Conservation (phyloP, 2,329 filamentous ascomycete species). For the Penicillium capsulatum region DNA sequence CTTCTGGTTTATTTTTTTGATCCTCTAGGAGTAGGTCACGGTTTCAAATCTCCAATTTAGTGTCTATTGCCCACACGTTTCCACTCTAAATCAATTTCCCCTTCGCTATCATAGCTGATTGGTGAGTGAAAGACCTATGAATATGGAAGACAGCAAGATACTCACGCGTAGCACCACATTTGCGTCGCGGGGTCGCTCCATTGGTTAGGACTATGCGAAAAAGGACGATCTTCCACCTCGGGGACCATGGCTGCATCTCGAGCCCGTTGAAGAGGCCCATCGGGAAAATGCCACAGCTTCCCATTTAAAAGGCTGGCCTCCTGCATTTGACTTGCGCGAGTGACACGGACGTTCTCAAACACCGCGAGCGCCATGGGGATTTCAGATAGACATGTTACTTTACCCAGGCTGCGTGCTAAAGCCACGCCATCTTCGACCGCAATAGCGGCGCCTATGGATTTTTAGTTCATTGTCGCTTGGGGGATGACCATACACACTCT, state of each 20-base stretch:
- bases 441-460: too few species aligned
- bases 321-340: slow-evolving; percentile 40
- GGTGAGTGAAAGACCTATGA: too few species aligned
- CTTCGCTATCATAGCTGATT: too few species aligned
- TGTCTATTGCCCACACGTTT: too few species aligned
- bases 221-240: slow-evolving; percentile 39
- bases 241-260: slow-evolving; percentile 42
- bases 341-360: slow-evolving; percentile 38
- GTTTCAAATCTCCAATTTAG: too few species aligned
- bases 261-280: slow-evolving; percentile 42
- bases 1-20: too few species aligned
- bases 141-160: too few species aligned
- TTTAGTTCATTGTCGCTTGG: too few species aligned
- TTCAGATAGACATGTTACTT: slow-evolving; percentile 24
- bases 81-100: too few species aligned
- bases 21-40: too few species aligned
- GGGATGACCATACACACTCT: too few species aligned
- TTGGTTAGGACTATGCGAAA: slow-evolving; percentile 45
- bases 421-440: slow-evolving; percentile 44
- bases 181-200: slow-evolving; percentile 49
- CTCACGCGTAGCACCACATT: slow-evolving; percentile 43
- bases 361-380: slow-evolving; percentile 32
- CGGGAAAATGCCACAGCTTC: slow-evolving; percentile 47
- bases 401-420: slow-evolving; percentile 31
- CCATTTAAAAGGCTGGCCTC: slow-evolving; percentile 47